Evolutionary conservation across 23 red algal genomes (phyloP), one percentile per base, ranked within the genome.

Genomic region (Agarophyton chilense): DNA sequence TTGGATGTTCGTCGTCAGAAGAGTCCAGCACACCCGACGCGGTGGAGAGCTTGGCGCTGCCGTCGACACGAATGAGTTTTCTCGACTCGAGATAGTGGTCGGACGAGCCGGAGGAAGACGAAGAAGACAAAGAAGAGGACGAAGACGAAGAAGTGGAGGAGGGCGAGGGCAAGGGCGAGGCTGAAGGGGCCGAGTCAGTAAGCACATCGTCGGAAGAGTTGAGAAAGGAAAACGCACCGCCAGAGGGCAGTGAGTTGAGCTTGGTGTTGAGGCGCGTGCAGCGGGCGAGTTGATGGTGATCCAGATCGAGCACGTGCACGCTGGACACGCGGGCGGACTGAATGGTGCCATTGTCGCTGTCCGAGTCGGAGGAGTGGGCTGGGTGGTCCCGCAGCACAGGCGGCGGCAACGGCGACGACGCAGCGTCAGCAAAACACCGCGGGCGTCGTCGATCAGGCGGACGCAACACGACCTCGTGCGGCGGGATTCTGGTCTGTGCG

Each of bases 181-280:
- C n/a, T n/a, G n/a, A n/a, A n/a, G n/a, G n/a, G n/a, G n/a, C n/a
- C 26, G 39, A 43, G 39, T 17, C n/a, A 38, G 53, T 81, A 2
- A 33, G 21, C 32, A 88, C 68, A 58, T 88, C 84, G 26, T 88
- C 84, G 17, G 72, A 77, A 17, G 84, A 88, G 72, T 88, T 88
- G 68, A 88, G 77, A 18, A 77, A 88, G 28, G 65, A 75, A 58
- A 88, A 77, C 45, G 65, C 84, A 12, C 84, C 84, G 4, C 84
- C 84, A 24, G 84, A 88, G 10, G 84, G 84, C 32, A 88, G 60
- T 12, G 84, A 88, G 35, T 77, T 78, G 38, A 88, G 68, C 31
- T 57, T 72, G 26, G 84, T 78, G 65, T 76, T 88, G 68, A 88
- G 50, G 16, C 84, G 72, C 25, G 67, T 88, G n/a, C 52, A 88